A percentile compares a stretch with the other conserved stretches of the same genome.
Evolutionary conservation across 805 yeast genomes (phyloP).

Genomic region (Yamadazyma phyllophila): DNA sequence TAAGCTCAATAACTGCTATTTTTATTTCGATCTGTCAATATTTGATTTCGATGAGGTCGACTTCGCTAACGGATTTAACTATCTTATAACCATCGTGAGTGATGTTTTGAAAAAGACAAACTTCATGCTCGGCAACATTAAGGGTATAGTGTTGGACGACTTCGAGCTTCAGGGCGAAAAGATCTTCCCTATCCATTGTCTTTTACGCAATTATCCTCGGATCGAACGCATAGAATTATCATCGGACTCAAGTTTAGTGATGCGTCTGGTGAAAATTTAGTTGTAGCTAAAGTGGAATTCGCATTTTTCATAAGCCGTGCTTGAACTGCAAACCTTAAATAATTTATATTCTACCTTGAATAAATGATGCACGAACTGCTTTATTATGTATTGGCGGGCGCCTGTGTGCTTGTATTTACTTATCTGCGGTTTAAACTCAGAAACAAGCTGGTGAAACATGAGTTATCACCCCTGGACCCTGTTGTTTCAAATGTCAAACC

Average conservation of each 20-base stretch:
- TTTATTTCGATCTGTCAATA: slow-evolving; percentile 33
- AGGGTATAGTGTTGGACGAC: slow-evolving; percentile 34
- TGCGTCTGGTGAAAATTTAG: slow-evolving; percentile 11
- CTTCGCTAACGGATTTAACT: slow-evolving; percentile 24
- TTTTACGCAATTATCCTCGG: slow-evolving; percentile 30
- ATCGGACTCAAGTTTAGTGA: slow-evolving; percentile 18
- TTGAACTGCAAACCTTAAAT: not conserved
- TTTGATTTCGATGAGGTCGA: slow-evolving; percentile 27
- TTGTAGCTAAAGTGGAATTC: not conserved
- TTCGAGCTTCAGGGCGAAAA: slow-evolving; percentile 27
- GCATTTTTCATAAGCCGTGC: no score
- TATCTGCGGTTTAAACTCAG: not conserved
- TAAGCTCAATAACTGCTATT: slow-evolving; percentile 16
- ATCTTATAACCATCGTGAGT: slow-evolving; percentile 28
- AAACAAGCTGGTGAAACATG: not conserved
- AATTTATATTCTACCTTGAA: slow-evolving; percentile 13
- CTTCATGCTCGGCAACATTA: slow-evolving; percentile 31
- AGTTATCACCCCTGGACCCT: not conserved
- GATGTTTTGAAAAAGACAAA: slow-evolving; percentile 34
- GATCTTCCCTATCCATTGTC: slow-evolving; percentile 26
- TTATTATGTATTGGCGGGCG: not conserved
- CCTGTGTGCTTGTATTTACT: not conserved
- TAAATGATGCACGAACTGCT: slow-evolving; percentile 1
- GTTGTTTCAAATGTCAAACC: slow-evolving; percentile 17
- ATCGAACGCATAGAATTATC: slow-evolving; percentile 30